phyloP scores from a whole-genome alignment of 805 yeast genomes.

The Wickerhamomyces queroliae region DNA sequence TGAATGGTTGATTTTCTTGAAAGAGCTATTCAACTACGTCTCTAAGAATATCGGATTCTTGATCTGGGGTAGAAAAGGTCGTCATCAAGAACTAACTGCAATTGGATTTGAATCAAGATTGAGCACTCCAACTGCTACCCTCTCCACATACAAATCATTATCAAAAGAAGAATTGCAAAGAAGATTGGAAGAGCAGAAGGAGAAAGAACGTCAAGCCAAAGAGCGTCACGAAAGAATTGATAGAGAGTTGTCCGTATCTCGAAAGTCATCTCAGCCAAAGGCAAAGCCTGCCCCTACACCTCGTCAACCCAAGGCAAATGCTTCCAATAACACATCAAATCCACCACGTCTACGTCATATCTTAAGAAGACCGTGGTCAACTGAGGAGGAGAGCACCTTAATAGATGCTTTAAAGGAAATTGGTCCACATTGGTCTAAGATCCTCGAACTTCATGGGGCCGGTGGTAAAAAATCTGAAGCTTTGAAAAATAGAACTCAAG shows the following conservation, averaged over 20 bases:
- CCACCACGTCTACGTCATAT: constrained; percentile 16
- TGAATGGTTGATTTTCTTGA: constrained; percentile 81
- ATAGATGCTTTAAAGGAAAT: constrained; percentile 68
- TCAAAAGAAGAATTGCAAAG: constrained; percentile 17
- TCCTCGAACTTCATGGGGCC: constrained; percentile 85
- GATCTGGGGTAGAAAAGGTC: constrained; percentile 59
- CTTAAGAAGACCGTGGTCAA: constrained; percentile 74
- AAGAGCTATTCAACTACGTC: constrained; percentile 73
- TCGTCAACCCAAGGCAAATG: constrained; percentile 17
- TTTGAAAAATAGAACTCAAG: constrained; percentile 81
- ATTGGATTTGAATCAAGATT: constrained; percentile 1
- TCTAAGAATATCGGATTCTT: constrained; percentile 67
- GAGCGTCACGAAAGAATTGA: constrained; percentile 10
- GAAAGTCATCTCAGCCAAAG: no score
- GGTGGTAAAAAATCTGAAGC: constrained; percentile 86
- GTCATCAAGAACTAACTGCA: constrained; percentile 17
- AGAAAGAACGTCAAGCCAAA: constrained; percentile 10
- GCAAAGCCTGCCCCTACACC: no score
- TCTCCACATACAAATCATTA: constrained; percentile 5
- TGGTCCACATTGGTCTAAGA: constrained; percentile 94
- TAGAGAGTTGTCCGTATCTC: neutral
- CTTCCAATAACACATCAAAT: constrained; percentile 5
- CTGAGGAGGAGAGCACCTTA: constrained; percentile 82
- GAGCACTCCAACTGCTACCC: neutral
- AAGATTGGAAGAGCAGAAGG: constrained; percentile 11